Percentiles rank a stretch among this genome's conserved stretches.
Evolutionary conservation across 2,329 filamentous ascomycete species (phyloP).

Genomic region (Metarhizium sp.): DNA sequence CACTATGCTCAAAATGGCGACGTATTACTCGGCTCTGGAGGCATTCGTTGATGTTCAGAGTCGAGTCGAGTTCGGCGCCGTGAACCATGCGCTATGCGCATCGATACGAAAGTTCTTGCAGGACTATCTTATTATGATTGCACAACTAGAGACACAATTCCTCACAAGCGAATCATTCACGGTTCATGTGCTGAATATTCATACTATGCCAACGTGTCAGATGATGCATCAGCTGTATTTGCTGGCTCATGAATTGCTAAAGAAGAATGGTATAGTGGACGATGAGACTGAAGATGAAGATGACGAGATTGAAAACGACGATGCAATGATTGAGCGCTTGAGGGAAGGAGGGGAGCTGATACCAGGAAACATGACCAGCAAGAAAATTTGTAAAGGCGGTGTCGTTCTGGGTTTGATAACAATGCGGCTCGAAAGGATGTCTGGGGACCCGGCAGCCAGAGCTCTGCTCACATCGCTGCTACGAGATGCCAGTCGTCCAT

Average conservation of each 20-base stretch:
- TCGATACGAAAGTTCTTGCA: conserved; percentile 84
- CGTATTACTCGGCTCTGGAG: conserved; percentile 84
- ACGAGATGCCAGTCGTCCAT: conserved; percentile 81
- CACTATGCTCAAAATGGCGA: conserved; percentile 89
- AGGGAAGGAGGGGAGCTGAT: conserved; percentile 77
- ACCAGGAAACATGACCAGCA: conserved; percentile 68
- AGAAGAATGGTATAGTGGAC: conserved; percentile 78
- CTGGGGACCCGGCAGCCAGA: conserved; percentile 85
- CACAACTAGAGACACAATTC: conserved; percentile 88
- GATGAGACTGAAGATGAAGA: conserved; percentile 65
- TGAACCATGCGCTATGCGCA: conserved; percentile 95
- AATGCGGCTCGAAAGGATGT: conserved; percentile 76
- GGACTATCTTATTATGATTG: conserved; percentile 87
- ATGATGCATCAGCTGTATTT: conserved; percentile 87
- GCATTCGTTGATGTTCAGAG: conserved; percentile 93
- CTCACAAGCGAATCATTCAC: conserved; percentile 85
- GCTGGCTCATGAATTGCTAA: conserved; percentile 77
- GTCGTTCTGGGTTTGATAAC: conserved; percentile 85
- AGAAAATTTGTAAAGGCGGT: conserved; percentile 95
- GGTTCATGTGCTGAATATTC: conserved; percentile 83
- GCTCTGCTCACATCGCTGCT: conserved; percentile 73
- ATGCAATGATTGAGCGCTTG: conserved; percentile 84
- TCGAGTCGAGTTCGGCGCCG: conserved; percentile 82
- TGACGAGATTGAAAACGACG: conserved; percentile 68
- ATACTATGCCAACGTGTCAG: conserved; percentile 81